phyloP scores from a whole-genome alignment of 2,329 filamentous ascomycete genomes.

The Colletotrichum cuscutae region DNA sequence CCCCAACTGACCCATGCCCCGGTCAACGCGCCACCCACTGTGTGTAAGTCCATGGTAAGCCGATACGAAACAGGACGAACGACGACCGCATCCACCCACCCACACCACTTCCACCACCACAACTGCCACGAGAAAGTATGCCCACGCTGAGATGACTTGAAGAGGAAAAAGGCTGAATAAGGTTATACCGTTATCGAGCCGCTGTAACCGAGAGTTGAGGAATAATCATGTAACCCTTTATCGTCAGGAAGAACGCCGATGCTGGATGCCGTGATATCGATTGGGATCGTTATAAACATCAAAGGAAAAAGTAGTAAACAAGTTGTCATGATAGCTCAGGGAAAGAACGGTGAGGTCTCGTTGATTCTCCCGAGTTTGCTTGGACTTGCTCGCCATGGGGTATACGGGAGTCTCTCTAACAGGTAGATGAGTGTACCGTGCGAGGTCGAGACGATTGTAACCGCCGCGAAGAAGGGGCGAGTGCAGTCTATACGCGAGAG shows the following conservation, averaged over 20 bases:
- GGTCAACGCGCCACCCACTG: background rate
- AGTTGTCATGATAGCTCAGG: conserved; percentile 23
- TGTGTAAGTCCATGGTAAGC: background rate
- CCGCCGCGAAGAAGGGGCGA: background rate
- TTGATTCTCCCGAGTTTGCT: conserved; percentile 21
- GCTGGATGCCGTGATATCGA: conserved; percentile 36
- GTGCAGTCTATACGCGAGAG: conserved; percentile 15
- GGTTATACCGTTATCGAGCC: background rate
- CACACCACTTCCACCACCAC: background rate
- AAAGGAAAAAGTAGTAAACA: conserved; percentile 21
- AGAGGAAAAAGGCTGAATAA: background rate
- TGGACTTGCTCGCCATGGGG: conserved; percentile 9
- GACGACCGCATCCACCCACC: background rate
- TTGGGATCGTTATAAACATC: conserved; percentile 29
- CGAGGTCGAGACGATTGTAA: conserved; percentile 17
- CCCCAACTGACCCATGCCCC: background rate
- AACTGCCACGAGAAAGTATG: conserved; percentile 2
- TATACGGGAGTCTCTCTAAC: conserved; percentile 13
- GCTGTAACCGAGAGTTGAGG: background rate
- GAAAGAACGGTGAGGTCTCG: conserved; percentile 25
- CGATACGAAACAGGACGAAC: conserved; percentile 22
- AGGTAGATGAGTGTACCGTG: conserved; percentile 8
- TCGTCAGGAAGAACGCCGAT: conserved; percentile 34
- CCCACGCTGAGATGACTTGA: conserved; percentile 14
- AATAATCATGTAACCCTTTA: conserved; percentile 6